Evolutionary conservation across 108 stramenopile genomes (phyloP), one percentile per base, ranked within the genome.

Genomic region (Aureococcus anophagefferens): DNA sequence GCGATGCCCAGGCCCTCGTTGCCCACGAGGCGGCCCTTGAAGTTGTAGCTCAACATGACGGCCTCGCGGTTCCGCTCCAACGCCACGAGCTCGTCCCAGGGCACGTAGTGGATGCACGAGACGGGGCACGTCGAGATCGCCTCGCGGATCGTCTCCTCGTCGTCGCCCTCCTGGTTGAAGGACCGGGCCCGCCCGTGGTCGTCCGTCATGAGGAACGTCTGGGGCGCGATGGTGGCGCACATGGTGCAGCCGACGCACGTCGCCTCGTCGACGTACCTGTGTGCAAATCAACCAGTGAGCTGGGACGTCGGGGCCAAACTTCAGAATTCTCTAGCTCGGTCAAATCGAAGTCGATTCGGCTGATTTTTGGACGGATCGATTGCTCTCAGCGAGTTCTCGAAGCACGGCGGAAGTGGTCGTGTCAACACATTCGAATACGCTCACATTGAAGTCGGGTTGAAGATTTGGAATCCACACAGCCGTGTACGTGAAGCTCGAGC

Each of bases 211-310:
- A 74, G 74, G 46, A 79, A 79, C 30, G 79, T 79, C 31, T 33
- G 33, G 5, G 79, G 76, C 25, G 79, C 76, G 73, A 59, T 30
- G 15, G 33, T 34, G 5, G 74, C 74, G 40, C 79, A 79, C 67
- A 65, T 34, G 28, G 76, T 77, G 64, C 79, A 79, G 45, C 79
- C 79, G n/a, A 79, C 77, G 64, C 79, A 79, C 21, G 76, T 73
- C 64, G 66, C 77, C 67, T 79, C 79, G 72, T 79, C 79, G 33
- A 79, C 94, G 71, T 95, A 95, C n/a, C n/a, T n/a, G n/a, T n/a
- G n/a, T n/a, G n/a, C n/a, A n/a, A n/a, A n/a, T n/a, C n/a, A n/a
- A n/a, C n/a, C 79, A 62, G 73, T 77, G 13, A 79, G 74, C 29
- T 25, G 14, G 21, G 7, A 11, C 51, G 14, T 25, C 51, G 21